A percentile compares a stretch with the other conserved stretches of the same genome.
Conservation (phyloP, 1,284 basidiomycete genomes). For the Cyathus olla region DNA sequence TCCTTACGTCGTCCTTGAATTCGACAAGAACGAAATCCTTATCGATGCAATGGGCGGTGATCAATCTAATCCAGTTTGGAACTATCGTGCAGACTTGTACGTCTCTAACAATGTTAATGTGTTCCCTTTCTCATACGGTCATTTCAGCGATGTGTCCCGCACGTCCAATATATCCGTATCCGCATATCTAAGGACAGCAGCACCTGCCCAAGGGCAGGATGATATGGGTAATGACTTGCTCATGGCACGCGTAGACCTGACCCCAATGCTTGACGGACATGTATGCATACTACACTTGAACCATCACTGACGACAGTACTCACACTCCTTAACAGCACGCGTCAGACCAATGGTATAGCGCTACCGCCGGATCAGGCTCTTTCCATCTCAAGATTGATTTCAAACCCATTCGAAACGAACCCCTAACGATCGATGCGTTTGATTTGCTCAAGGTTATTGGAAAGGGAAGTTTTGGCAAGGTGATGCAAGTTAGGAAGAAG, state of each 20-base stretch:
- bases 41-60: slow-evolving; percentile 97
- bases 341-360: slow-evolving; percentile 90
- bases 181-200: slow-evolving; percentile 86
- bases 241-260: slow-evolving; percentile 92
- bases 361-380: slow-evolving; percentile 87
- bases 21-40: slow-evolving; percentile 99
- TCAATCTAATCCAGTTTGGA: slow-evolving; percentile 88
- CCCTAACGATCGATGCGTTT: slow-evolving; percentile 95
- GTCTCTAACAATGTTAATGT: slow-evolving; percentile 36
- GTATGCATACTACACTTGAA: slow-evolving; percentile 54
- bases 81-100: slow-evolving; percentile 96
- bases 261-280: slow-evolving; percentile 86
- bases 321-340: slow-evolving; percentile 59
- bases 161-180: slow-evolving; percentile 92
- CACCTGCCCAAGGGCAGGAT: slow-evolving; percentile 70
- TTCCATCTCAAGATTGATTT: slow-evolving; percentile 98
- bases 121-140: slow-evolving; percentile 9
- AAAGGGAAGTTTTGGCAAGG: slow-evolving; percentile 98
- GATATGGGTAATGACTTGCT: slow-evolving; percentile 92
- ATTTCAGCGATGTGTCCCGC: slow-evolving; percentile 84
- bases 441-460: slow-evolving; percentile 99
- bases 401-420: slow-evolving; percentile 85
- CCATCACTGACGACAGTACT: too few relatives aligned
- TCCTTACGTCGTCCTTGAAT: slow-evolving; percentile 97
- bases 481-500: slow-evolving; percentile 99